Conservation (phyloP, 1,284 basidiomycete genomes). For the Baeospora myosura region DNA sequence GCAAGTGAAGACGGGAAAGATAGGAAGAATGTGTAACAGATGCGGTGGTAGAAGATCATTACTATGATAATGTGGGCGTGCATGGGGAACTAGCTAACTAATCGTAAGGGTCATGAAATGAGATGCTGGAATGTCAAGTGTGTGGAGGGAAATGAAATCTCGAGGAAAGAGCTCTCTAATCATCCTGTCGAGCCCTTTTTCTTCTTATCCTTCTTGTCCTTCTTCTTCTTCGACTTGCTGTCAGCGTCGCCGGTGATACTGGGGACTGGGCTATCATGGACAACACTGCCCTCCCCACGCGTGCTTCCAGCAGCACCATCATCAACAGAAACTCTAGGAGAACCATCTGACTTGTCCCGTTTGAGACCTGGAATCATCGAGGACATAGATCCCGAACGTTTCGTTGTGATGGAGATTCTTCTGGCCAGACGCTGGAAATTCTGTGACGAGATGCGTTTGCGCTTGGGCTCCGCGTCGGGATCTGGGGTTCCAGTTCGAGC, state of each 20-base stretch:
- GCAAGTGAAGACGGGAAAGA: not conserved
- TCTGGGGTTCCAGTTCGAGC: conserved; percentile 54
- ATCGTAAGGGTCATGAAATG: no score
- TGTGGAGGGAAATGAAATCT: conserved; percentile 9
- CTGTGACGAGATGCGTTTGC: conserved; percentile 72
- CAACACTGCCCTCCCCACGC: conserved; percentile 28
- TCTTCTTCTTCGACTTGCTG: conserved; percentile 44
- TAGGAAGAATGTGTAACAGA: not conserved
- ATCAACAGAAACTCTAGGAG: conserved; percentile 32
- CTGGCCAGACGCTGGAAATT: conserved; percentile 75
- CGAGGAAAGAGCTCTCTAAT: conserved; percentile 11
- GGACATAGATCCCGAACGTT: conserved; percentile 46
- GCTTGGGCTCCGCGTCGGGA: conserved; percentile 63
- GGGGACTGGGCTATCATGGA: conserved; percentile 40
- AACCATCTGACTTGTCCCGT: conserved; percentile 26
- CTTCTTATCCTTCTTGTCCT: conserved; percentile 40
- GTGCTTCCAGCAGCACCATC: conserved; percentile 20
- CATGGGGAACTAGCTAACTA: no score
- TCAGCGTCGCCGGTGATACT: conserved; percentile 41
- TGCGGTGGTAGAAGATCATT: no score
- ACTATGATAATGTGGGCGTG: no score
- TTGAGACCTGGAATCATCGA: conserved; percentile 44
- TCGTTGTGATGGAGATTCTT: conserved; percentile 59
- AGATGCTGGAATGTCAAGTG: no score
- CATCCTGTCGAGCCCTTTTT: conserved; percentile 31